Percentiles rank a stretch among this genome's conserved stretches.
These are phyloP conservation scores for Pinus taeda DNA, from an alignment of 75 land plant genomes.

Conservation along the genomic window DNA sequence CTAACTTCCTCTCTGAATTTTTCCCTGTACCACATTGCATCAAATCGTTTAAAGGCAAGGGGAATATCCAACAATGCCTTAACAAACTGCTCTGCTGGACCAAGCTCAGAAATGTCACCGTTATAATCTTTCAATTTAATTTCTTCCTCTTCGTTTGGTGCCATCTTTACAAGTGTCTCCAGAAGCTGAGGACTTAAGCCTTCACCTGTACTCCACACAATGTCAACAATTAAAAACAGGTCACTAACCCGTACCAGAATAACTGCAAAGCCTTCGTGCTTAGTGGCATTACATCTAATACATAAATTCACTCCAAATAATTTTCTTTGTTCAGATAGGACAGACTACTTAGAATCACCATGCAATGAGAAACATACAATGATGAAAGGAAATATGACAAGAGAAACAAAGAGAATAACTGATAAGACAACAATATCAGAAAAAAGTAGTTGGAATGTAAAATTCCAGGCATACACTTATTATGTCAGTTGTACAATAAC, in stretches of 20 bases:
- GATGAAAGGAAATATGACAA: too few species aligned
- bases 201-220: slow-evolving; percentile 12
- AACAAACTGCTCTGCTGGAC: slow-evolving; percentile 80
- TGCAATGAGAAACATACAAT: too few species aligned
- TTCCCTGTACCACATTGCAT: slow-evolving; percentile 58
- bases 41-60: slow-evolving; percentile 74
- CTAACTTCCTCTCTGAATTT: slow-evolving; percentile 68
- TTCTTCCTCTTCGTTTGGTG: slow-evolving; percentile 83
- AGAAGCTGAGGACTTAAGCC: slow-evolving; percentile 53
- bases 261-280: background rate
- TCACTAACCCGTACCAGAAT: background rate
- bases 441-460: too few species aligned
- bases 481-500: too few species aligned
- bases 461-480: too few species aligned
- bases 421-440: too few species aligned
- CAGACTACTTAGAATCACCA: too few species aligned
- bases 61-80: slow-evolving; percentile 69
- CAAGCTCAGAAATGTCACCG: slow-evolving; percentile 61
- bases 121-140: slow-evolving; percentile 52
- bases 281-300: background rate
- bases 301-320: too few species aligned
- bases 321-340: too few species aligned
- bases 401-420: too few species aligned
- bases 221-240: background rate
- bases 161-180: slow-evolving; percentile 77